These are phyloP conservation scores for Trametes cinnabarina DNA, from an alignment of 768 basidiomycete genomes.

Conservation along the genomic window DNA sequence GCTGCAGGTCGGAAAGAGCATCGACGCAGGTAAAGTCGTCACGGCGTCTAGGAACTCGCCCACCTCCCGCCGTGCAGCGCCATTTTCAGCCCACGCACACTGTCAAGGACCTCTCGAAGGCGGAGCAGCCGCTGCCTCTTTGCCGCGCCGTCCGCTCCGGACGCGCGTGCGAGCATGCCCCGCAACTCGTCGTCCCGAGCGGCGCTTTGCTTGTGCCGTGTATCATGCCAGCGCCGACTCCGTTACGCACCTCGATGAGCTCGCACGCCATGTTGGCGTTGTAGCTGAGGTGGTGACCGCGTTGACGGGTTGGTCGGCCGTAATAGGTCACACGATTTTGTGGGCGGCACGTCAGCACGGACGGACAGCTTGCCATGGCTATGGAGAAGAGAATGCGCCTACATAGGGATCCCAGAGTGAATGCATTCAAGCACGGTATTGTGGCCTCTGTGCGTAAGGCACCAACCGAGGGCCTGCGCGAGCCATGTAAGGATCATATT, in stretches of 20 bases:
- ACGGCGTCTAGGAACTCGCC: slow-evolving; percentile 6
- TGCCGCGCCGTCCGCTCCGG: slow-evolving; percentile 25
- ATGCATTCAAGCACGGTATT: slow-evolving; percentile 7
- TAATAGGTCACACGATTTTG: slow-evolving; percentile 28
- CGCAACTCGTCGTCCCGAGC: slow-evolving; percentile 23
- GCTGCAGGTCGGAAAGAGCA: too few relatives aligned
- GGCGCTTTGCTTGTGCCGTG: slow-evolving; percentile 16
- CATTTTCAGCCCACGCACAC: slow-evolving; percentile 8
- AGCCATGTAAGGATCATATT: neutral
- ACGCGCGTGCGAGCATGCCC: slow-evolving; percentile 20
- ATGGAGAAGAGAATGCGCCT: too few relatives aligned
- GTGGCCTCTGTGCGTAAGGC: slow-evolving; percentile 5
- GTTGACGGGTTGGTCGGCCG: slow-evolving; percentile 22
- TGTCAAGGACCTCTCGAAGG: neutral
- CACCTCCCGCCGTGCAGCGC: slow-evolving; percentile 1
- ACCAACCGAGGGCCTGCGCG: slow-evolving; percentile 3
- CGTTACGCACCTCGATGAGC: slow-evolving; percentile 24
- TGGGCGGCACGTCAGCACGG: too few relatives aligned
- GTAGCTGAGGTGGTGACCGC: slow-evolving; percentile 21
- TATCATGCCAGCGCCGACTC: slow-evolving; percentile 8
- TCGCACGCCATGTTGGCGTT: slow-evolving; percentile 27
- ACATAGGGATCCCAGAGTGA: slow-evolving; percentile 4
- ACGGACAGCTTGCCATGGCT: too few relatives aligned
- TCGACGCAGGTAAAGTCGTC: neutral
- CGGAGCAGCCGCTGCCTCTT: slow-evolving; percentile 23